Evolutionary conservation across 257 asterid genomes (phyloP).

Genomic region (Solanum habrochaites): DNA sequence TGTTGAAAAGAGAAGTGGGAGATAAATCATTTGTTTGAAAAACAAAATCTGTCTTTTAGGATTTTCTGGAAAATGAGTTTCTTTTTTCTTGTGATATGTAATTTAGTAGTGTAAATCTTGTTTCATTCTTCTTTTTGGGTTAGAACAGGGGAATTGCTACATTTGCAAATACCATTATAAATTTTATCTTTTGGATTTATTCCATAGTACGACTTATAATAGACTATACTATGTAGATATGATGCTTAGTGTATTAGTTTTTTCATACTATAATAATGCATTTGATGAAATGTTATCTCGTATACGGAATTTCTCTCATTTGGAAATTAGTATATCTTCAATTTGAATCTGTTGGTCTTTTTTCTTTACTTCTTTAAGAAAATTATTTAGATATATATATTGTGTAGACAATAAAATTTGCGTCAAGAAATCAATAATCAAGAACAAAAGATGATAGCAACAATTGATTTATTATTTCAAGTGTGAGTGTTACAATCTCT

Average conservation of each 20-base stretch:
- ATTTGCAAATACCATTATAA: background rate
- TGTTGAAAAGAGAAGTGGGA: slow-evolving; percentile 17
- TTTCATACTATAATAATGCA: background rate
- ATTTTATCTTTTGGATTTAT: background rate
- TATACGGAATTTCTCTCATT: background rate
- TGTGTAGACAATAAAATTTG: too few species aligned
- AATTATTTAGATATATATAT: too few species aligned
- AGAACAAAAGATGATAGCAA: too few species aligned
- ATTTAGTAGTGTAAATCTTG: background rate
- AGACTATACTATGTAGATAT: background rate
- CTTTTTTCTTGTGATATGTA: background rate
- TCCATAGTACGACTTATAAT: background rate
- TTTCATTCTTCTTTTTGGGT: background rate
- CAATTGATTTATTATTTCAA: too few species aligned
- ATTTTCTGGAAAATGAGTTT: background rate
- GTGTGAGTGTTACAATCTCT: too few species aligned
- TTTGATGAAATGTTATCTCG: background rate
- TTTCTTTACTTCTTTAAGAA: too few species aligned
- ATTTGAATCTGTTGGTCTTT: background rate
- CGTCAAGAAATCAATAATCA: too few species aligned
- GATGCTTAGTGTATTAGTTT: background rate
- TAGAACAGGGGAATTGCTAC: background rate
- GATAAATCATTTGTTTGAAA: background rate
- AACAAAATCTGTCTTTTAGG: background rate
- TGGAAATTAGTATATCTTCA: background rate